Evolutionary conservation across 139 green algal species (phyloP), one percentile per base, ranked within the genome.

Genomic region (Astrephomene gubernaculifera): DNA sequence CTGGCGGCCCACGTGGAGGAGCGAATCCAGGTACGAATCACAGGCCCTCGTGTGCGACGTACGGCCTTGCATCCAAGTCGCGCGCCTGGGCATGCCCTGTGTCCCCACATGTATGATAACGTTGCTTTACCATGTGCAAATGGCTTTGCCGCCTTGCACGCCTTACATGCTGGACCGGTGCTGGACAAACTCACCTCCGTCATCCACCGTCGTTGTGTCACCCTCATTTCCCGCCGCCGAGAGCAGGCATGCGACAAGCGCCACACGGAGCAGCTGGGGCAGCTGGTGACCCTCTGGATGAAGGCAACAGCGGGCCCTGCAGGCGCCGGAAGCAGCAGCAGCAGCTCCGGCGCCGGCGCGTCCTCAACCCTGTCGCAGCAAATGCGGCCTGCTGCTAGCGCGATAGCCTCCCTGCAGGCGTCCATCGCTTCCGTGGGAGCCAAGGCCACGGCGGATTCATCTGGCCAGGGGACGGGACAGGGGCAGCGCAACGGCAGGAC

Each of bases 1-100:
- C 75, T 90, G 60, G 38, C 88, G 78, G 25, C 65, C 25, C 69
- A 88, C 45, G 69, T 88, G 38, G 64, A 60, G 2, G 36, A 64
- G 38, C 52, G 71, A 19, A 84, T 90, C 35, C 53, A 87, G 86
- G 86, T 84, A 70, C 1, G 71, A 12, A 21, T 17, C 49, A 17
- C 49, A 17, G 14, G 49, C 49, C 35, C n/a, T n/a, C n/a, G n/a
- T n/a, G n/a, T n/a, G n/a, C n/a, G n/a, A n/a, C n/a, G n/a, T n/a
- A n/a, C n/a, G n/a, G n/a, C n/a, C n/a, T n/a, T n/a, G n/a, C n/a
- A n/a, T n/a, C n/a, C n/a, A n/a, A n/a, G n/a, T n/a, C n/a, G n/a
- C n/a, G n/a, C n/a, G n/a, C n/a, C n/a, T n/a, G n/a, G n/a, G n/a
- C n/a, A n/a, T n/a, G n/a, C n/a, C n/a, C n/a, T n/a, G n/a, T n/a